phyloP scores from a whole-genome alignment of 129 eudicot genomes.

The Sambucus nigra region DNA sequence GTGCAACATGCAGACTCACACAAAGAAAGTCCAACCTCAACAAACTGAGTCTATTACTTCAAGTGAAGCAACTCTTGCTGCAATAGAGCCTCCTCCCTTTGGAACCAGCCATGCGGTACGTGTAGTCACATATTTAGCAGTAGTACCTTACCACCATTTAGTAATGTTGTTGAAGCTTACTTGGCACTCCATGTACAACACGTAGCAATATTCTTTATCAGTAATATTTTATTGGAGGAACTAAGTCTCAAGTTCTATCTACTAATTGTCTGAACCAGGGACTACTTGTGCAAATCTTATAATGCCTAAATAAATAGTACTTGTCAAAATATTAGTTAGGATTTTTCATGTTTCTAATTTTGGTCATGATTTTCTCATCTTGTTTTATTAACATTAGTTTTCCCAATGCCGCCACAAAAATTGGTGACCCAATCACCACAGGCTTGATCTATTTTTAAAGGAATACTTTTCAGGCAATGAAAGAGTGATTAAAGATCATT shows the following conservation, averaged over 20 bases:
- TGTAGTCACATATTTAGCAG: background rate
- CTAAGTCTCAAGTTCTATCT: background rate
- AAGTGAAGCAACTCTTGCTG: constrained; percentile 36
- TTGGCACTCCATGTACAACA: background rate
- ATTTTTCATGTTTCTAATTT: background rate
- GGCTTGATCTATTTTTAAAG: too few species aligned
- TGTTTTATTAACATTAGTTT: too few species aligned
- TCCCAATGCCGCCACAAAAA: background rate
- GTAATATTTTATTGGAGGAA: background rate
- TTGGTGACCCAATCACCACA: background rate
- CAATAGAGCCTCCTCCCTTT: constrained; percentile 64
- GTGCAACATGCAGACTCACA: constrained; percentile 61
- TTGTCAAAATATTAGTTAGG: background rate
- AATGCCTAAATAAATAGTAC: background rate
- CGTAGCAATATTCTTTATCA: background rate
- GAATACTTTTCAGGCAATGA: too few species aligned
- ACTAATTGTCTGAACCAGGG: background rate
- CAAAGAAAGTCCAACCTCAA: constrained; percentile 40
- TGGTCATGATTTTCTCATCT: background rate
- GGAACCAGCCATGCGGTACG: constrained; percentile 86
- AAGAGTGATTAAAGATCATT: too few species aligned
- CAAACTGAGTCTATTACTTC: constrained; percentile 19
- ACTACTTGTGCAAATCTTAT: background rate
- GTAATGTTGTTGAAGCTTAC: background rate
- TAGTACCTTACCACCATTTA: background rate